Evolutionary conservation across 257 asterid genomes (phyloP).

Genomic region (Solanum pinnatisectum): DNA sequence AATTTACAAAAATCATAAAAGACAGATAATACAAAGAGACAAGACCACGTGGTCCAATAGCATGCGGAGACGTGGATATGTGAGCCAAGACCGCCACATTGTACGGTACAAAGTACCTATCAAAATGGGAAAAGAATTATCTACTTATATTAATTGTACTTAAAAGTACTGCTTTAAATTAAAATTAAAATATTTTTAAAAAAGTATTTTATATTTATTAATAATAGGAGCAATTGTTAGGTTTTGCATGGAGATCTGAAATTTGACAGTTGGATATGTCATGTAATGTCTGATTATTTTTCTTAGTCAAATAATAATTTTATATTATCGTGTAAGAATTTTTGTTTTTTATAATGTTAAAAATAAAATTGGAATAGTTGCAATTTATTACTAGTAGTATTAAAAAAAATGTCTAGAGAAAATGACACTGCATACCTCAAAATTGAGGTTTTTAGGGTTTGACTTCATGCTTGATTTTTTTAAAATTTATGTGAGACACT

Average conservation of each 20-base stretch:
- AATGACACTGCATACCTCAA: not conserved
- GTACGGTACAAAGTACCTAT: slow-evolving; percentile 26
- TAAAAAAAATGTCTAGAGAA: not conserved
- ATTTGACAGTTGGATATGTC: slow-evolving; percentile 33
- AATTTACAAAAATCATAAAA: not conserved
- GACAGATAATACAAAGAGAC: not conserved
- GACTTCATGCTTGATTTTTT: not conserved
- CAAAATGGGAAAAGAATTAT: not conserved
- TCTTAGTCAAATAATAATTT: not conserved
- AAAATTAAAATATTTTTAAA: not conserved
- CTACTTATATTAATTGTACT: not conserved
- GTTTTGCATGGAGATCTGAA: slow-evolving; percentile 27
- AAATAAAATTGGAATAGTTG: not conserved
- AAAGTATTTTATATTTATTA: too few species aligned
- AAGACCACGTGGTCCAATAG: slow-evolving; percentile 4
- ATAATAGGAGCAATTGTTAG: not conserved
- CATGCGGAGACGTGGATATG: slow-evolving; percentile 8
- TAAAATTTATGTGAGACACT: not conserved
- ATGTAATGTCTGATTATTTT: not conserved
- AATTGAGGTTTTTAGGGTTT: slow-evolving; percentile 2
- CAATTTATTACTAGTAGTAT: not conserved
- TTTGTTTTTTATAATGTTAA: not conserved
- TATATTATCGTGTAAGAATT: not conserved
- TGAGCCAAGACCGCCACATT: not conserved
- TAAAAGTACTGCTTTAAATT: not conserved